Conservation (phyloP, 2,329 filamentous ascomycete genomes). For the Epichloe bromicola region DNA sequence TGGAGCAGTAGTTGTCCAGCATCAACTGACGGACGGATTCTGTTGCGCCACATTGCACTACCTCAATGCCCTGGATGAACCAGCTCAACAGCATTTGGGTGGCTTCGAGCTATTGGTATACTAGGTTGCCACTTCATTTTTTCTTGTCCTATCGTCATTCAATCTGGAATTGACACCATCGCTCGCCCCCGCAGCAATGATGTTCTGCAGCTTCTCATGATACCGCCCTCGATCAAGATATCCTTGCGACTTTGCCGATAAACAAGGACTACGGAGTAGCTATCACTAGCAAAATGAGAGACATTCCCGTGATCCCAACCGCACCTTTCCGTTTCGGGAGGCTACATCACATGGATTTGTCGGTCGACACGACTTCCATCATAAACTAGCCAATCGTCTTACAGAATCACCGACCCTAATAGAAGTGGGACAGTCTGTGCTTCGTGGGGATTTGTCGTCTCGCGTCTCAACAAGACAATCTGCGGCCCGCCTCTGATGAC, state of each 20-base stretch:
- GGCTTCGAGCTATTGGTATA: no score
- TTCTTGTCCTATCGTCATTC: neutral
- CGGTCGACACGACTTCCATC: neutral
- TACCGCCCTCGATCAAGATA: neutral
- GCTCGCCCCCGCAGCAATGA: constrained; percentile 1
- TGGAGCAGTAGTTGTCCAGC: neutral
- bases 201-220: constrained; percentile 2
- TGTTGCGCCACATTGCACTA: neutral
- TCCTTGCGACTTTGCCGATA: neutral
- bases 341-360: neutral
- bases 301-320: neutral
- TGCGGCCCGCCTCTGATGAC: neutral
- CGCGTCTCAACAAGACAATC: neutral
- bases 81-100: no score
- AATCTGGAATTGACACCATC: neutral
- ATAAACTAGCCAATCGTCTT: constrained; percentile 10
- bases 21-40: neutral
- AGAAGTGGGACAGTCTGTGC: neutral
- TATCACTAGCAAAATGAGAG: neutral
- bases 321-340: neutral
- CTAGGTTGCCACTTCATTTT: neutral
- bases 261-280: neutral
- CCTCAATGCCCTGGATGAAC: neutral
- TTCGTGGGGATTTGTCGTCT: neutral
- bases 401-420: constrained; percentile 7